A percentile compares a stretch with the other conserved stretches of the same genome.
Evolutionary conservation across 306 rosid species (phyloP).

Genomic region (Gastrolobium villosum): DNA sequence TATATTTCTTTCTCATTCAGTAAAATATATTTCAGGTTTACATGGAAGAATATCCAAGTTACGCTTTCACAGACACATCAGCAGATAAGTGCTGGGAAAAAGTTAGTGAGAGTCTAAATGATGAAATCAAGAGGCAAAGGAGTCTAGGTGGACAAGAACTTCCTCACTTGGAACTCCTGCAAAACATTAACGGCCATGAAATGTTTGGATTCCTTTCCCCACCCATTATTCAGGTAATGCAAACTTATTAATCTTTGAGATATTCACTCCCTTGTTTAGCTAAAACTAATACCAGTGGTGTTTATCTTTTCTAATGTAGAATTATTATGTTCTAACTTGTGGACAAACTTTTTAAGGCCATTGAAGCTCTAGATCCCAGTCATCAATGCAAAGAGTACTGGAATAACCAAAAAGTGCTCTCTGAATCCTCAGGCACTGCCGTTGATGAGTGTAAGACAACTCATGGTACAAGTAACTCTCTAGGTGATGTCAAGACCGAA

Average conservation of each 20-base stretch:
- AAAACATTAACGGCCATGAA: constrained; percentile 66
- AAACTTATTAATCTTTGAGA: constrained; percentile 21
- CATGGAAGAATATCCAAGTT: constrained; percentile 70
- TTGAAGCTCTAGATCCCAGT: constrained; percentile 77
- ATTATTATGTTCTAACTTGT: constrained; percentile 29
- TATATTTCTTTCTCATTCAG: constrained; percentile 6
- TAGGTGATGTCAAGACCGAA: constrained; percentile 46
- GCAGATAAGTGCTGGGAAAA: constrained; percentile 79
- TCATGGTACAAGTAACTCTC: constrained; percentile 47
- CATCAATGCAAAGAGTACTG: constrained; percentile 84
- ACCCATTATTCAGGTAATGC: constrained; percentile 67
- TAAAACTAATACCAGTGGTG: not conserved
- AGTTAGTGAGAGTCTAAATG: constrained; percentile 61
- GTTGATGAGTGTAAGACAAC: constrained; percentile 50
- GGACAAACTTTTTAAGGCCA: constrained; percentile 59
- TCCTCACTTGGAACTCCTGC: constrained; percentile 53
- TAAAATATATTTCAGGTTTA: constrained; percentile 69
- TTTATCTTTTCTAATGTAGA: constrained; percentile 4
- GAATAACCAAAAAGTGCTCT: constrained; percentile 53
- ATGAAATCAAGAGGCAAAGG: constrained; percentile 55
- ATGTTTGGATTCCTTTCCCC: constrained; percentile 90
- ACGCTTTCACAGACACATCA: constrained; percentile 59
- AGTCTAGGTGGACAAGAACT: constrained; percentile 52
- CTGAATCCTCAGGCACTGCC: constrained; percentile 33
- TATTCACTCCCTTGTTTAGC: not conserved